Conservation (phyloP, 2,329 filamentous ascomycete species). For the Thielaviopsis euricoi region DNA sequence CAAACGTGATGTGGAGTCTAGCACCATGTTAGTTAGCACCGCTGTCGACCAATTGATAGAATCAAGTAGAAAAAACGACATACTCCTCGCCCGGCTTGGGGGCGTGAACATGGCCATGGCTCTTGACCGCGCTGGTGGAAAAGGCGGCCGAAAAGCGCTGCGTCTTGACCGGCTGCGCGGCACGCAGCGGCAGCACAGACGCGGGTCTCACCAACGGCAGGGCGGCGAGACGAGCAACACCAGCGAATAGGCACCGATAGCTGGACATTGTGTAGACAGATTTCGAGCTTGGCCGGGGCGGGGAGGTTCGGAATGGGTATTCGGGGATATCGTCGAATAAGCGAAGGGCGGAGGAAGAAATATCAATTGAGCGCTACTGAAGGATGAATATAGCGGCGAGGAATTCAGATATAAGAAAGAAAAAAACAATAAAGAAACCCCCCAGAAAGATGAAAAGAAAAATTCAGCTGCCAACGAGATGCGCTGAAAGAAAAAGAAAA, state of each 20-base stretch:
- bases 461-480: not conserved
- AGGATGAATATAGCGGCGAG: not conserved
- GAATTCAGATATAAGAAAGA: not conserved
- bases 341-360: not conserved
- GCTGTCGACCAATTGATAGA: not conserved
- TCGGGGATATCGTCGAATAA: slow-evolving; percentile 1
- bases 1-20: slow-evolving; percentile 77
- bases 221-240: slow-evolving; percentile 5
- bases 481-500: not conserved
- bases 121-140: slow-evolving; percentile 40
- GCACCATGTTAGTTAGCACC: not conserved
- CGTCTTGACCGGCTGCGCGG: not conserved
- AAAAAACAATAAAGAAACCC: not conserved
- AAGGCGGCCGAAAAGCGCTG: slow-evolving; percentile 28
- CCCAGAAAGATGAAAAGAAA: too few relatives aligned
- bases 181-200: not conserved
- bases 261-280: slow-evolving; percentile 4
- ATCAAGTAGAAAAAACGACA: slow-evolving; percentile 24
- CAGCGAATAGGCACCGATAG: slow-evolving; percentile 3
- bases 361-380: not conserved
- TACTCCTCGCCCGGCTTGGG: slow-evolving; percentile 90
- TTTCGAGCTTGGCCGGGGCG: not conserved
- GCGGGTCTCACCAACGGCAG: slow-evolving; percentile 14
- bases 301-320: not conserved
- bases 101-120: slow-evolving; percentile 65